Evolutionary conservation across 805 yeast genomes (phyloP).

Genomic region (Candida nanaspora): DNA sequence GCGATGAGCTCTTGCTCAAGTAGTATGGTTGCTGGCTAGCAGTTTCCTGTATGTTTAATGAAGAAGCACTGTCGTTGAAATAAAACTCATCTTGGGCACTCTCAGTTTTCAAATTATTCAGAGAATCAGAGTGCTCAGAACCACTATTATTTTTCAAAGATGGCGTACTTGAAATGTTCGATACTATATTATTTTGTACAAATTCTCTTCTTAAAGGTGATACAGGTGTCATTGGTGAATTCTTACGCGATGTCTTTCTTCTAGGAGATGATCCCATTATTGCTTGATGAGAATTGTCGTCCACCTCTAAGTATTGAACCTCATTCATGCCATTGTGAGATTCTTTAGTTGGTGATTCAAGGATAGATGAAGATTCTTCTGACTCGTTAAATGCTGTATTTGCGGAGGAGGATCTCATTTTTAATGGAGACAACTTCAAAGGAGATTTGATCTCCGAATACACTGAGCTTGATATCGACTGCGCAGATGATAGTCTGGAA

Average conservation of each 20-base stretch:
- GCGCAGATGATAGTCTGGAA: constrained; percentile 5
- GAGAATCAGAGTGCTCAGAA: neutral
- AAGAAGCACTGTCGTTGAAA: constrained; percentile 12
- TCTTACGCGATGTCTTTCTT: constrained; percentile 16
- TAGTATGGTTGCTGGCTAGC: neutral
- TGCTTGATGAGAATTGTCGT: constrained; percentile 2
- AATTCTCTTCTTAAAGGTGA: constrained; percentile 9
- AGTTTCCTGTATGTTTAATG: neutral
- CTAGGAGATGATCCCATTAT: constrained; percentile 26
- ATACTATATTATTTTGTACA: neutral
- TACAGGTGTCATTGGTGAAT: constrained; percentile 10
- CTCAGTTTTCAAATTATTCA: neutral
- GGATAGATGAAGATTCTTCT: neutral
- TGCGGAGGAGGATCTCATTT: constrained; percentile 4
- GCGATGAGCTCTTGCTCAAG: neutral
- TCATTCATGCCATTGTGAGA: neutral
- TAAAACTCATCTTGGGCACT: constrained; percentile 18
- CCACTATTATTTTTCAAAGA: neutral
- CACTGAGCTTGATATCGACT: constrained; percentile 2
- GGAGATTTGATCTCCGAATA: neutral
- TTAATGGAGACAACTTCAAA: neutral
- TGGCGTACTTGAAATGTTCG: neutral
- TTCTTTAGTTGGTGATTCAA: neutral
- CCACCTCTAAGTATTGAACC: neutral
- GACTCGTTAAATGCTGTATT: too few species aligned